Evolutionary conservation across 495 filamentous ascomycete species (phyloP).

Genomic region (Paragyromitra xinjiangensis): DNA sequence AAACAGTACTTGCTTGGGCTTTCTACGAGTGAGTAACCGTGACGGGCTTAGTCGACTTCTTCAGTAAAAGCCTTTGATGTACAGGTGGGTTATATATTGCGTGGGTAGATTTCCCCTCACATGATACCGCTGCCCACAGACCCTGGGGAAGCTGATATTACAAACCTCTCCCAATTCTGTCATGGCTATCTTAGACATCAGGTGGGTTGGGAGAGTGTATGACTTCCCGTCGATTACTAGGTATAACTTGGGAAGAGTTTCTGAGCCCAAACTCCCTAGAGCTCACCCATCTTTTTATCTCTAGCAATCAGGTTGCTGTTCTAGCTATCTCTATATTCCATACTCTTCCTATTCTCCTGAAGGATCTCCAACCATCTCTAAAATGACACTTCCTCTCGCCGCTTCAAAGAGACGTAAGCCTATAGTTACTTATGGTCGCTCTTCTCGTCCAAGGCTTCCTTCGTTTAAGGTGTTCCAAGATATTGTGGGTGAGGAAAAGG

Average conservation of each 20-base stretch:
- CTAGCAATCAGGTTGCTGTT: not conserved
- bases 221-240: not conserved
- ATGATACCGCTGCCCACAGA: too few relatives aligned
- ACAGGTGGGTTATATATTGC: too few relatives aligned
- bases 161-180: too few relatives aligned
- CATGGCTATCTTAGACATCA: not conserved
- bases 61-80: too few relatives aligned
- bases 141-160: too few relatives aligned
- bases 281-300: not conserved
- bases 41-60: too few relatives aligned
- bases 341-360: not conserved
- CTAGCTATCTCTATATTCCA: not conserved
- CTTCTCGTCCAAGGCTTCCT: constrained; percentile 28
- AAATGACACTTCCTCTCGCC: constrained; percentile 21
- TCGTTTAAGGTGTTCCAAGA: constrained; percentile 50
- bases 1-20: too few relatives aligned
- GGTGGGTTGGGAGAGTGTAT: not conserved
- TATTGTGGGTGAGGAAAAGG: constrained; percentile 15
- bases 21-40: too few relatives aligned
- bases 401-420: constrained; percentile 34
- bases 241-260: not conserved
- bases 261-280: not conserved
- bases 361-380: not conserved
- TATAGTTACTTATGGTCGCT: constrained; percentile 39
- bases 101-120: too few relatives aligned